Conservation (phyloP, 768 basidiomycete species). For the Suillus americanus region DNA sequence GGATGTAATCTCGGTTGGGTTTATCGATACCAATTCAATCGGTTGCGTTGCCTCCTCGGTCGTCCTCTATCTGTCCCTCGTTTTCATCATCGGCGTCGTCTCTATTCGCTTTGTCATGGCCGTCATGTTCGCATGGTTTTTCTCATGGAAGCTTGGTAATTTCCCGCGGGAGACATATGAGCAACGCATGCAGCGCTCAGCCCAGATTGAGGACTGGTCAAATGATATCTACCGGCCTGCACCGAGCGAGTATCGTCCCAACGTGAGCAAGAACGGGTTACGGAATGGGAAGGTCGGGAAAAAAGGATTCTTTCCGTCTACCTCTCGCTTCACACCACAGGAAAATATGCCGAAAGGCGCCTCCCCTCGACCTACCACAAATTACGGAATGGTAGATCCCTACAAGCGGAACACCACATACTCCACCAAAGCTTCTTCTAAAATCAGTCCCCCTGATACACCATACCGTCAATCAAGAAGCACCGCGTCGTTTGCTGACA, state of each 20-base stretch:
- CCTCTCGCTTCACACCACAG: slow-evolving; percentile 74
- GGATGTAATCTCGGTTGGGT: slow-evolving; percentile 86
- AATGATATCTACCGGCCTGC: slow-evolving; percentile 94
- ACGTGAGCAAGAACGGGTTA: slow-evolving; percentile 73
- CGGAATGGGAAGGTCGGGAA: slow-evolving; percentile 48
- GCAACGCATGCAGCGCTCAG: slow-evolving; percentile 84
- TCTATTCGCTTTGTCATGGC: slow-evolving; percentile 95
- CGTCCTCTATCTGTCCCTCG: slow-evolving; percentile 91
- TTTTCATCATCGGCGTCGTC: slow-evolving; percentile 98
- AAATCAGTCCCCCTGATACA: slow-evolving; percentile 72
- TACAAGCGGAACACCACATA: slow-evolving; percentile 64
- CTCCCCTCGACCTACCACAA: slow-evolving; percentile 56
- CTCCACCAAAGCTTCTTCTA: slow-evolving; percentile 38
- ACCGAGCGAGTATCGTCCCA: slow-evolving; percentile 87
- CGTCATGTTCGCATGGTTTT: slow-evolving; percentile 97
- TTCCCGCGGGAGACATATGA: slow-evolving; percentile 93
- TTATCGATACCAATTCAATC: slow-evolving; percentile 91
- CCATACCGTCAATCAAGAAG: slow-evolving; percentile 80
- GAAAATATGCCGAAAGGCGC: slow-evolving; percentile 56
- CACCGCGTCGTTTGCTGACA: slow-evolving; percentile 70
- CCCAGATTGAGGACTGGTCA: slow-evolving; percentile 95
- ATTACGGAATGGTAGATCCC: slow-evolving; percentile 66
- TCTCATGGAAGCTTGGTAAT: slow-evolving; percentile 91
- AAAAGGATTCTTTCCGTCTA: slow-evolving; percentile 64
- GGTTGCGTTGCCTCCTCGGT: slow-evolving; percentile 96